Base-by-base conservation (phyloP, 78 protist species). In the Pelomyxa schiedti region DNA sequence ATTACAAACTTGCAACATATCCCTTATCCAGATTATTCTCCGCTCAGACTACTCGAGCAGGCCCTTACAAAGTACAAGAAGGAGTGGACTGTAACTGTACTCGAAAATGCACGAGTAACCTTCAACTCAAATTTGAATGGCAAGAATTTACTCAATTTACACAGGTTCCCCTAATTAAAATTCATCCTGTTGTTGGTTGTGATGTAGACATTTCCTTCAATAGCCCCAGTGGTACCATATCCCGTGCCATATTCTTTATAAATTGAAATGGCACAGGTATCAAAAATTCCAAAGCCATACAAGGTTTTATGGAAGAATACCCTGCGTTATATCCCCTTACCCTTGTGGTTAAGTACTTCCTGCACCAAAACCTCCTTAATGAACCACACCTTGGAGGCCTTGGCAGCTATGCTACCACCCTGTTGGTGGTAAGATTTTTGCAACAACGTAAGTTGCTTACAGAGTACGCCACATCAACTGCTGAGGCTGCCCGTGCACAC, bases 351-450 rank as follows among this genome's bases (percentile, higher is more conserved):
- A 52, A 72, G 66, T 66, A 42, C 7, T 75, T 69, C 41, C 69
- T 93, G 37, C 4, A 65, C 52, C 81, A 40, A 52, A 78, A 92
- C 41, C 37, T 26, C 39, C 73, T 90, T 42, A 78, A 93, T 52
- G 96, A 93, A 38, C 75, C 72, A 22, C 88, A 64, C 69, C 43
- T 43, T 35, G 96, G 96, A 7, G 96, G 96, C 0, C 39, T 93
- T 8, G 82, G 93, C 16, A 76, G 87, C 4, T 93, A 69, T 39
- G 40, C 81, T 16, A 42, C 86, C 29, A 1, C 38, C n/a, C 66
- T 86, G 43, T 47, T 89, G 76, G 80, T 90, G 8, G 36, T 83
- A 41, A 2, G 75, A 29, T 82, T 84, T 53, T 42, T 90, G 8
- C 92, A 87, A 83, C 81, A 82, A 30, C 38, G 26, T 24, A 28